phyloP scores from a whole-genome alignment of 1,284 basidiomycete species.

The Cutaneotrichosporon spelunceum region DNA sequence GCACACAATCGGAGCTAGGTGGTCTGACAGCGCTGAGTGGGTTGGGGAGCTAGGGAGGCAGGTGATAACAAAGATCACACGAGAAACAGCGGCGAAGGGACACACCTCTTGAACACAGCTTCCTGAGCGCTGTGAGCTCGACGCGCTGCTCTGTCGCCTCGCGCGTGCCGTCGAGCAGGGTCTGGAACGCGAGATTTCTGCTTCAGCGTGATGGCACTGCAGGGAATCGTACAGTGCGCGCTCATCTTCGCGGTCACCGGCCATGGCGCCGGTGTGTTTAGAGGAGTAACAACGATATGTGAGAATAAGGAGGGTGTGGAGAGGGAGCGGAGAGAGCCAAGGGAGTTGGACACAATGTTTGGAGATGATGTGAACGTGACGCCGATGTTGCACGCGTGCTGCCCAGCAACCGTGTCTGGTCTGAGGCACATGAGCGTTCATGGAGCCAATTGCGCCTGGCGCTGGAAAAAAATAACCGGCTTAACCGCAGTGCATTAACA shows the following conservation, averaged over 20 bases:
- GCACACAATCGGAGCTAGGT: background rate
- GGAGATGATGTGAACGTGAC: too few relatives aligned
- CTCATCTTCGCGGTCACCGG: conserved; percentile 5
- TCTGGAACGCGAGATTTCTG: conserved; percentile 47
- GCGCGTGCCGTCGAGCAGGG: conserved; percentile 41
- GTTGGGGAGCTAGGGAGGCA: background rate
- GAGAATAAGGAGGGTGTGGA: background rate
- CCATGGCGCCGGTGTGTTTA: background rate
- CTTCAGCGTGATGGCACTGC: background rate
- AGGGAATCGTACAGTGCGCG: background rate
- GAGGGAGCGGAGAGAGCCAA: background rate
- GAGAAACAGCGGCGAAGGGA: background rate
- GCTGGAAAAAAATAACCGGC: background rate
- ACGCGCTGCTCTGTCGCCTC: conserved; percentile 34
- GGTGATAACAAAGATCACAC: background rate
- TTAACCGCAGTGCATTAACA: background rate
- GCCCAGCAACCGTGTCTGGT: too few relatives aligned
- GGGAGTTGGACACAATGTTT: background rate
- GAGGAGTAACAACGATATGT: too few relatives aligned
- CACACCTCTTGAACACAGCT: conserved; percentile 44
- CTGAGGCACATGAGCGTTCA: too few relatives aligned
- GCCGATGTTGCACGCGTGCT: too few relatives aligned
- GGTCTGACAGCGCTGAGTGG: background rate
- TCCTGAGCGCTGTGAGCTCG: conserved; percentile 38
- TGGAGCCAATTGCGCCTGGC: background rate